These are phyloP conservation scores for Lonicera japonica DNA, from an alignment of 129 eudicot species.

Conservation along the genomic window DNA sequence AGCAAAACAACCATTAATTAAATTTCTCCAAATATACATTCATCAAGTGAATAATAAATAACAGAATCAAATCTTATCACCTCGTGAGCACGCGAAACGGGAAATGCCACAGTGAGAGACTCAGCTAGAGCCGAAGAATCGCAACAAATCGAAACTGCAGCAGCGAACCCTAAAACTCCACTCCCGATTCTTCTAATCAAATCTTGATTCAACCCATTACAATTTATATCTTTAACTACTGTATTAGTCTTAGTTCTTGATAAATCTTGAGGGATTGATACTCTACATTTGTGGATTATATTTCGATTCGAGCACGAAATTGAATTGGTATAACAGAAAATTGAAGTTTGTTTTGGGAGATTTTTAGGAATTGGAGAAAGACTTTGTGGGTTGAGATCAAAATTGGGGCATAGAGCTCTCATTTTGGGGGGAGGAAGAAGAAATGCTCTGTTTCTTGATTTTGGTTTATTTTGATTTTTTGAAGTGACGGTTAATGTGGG, in stretches of 20 bases:
- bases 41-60: background rate
- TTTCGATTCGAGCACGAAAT: constrained; percentile 21
- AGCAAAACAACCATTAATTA: background rate
- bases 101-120: constrained; percentile 85
- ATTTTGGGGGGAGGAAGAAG: constrained; percentile 25
- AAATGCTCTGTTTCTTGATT: constrained; percentile 1
- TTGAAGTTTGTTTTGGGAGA: constrained; percentile 36
- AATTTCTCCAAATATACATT: too few relatives aligned
- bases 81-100: constrained; percentile 88
- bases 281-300: constrained; percentile 14
- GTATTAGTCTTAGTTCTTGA: constrained; percentile 5
- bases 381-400: constrained; percentile 34
- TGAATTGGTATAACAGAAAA: constrained; percentile 11
- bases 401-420: constrained; percentile 36
- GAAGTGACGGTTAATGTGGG: constrained; percentile 4
- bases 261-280: constrained; percentile 11
- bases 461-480: background rate
- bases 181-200: constrained; percentile 38
- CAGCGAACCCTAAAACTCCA: constrained; percentile 68
- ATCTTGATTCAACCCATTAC: constrained; percentile 22
- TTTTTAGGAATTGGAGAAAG: constrained; percentile 31
- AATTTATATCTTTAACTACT: constrained; percentile 8
- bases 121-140: constrained; percentile 76
- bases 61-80: constrained; percentile 22
- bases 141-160: constrained; percentile 52